Conservation (phyloP, 371 early-diverging fungal species). For the Apophysomyces sp. region DNA sequence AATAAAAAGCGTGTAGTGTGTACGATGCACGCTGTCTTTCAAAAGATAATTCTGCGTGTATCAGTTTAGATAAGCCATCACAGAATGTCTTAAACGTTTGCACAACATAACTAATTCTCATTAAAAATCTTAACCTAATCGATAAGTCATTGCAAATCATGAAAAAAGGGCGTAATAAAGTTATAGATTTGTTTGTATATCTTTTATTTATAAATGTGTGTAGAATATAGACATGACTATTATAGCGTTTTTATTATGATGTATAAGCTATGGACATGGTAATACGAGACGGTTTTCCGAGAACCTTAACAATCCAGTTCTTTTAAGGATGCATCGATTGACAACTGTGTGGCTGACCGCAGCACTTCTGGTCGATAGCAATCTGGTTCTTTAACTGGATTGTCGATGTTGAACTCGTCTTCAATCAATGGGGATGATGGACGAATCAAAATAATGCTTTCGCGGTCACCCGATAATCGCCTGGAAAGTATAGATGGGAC, state of each 20-base stretch:
- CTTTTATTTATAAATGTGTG: too few species aligned
- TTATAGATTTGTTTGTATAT: too few species aligned
- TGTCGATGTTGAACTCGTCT: slow-evolving; percentile 30
- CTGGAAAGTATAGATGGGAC: slow-evolving; percentile 13
- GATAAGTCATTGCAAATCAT: too few species aligned
- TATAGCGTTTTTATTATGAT: not conserved
- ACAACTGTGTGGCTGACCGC: slow-evolving; percentile 44
- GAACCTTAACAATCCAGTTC: slow-evolving; percentile 19
- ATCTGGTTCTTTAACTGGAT: slow-evolving; percentile 47
- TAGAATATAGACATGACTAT: too few species aligned
- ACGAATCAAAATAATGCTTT: slow-evolving; percentile 30
- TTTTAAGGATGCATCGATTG: slow-evolving; percentile 37
- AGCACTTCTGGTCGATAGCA: slow-evolving; percentile 43
- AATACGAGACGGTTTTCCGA: not conserved
- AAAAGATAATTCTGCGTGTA: too few species aligned
- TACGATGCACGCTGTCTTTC: too few species aligned
- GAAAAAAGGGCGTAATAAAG: too few species aligned
- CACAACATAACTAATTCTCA: too few species aligned
- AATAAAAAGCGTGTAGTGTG: too few species aligned
- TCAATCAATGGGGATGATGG: slow-evolving; percentile 28
- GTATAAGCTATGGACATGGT: not conserved
- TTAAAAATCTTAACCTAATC: too few species aligned
- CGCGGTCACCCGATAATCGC: slow-evolving; percentile 29
- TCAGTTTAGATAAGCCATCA: too few species aligned
- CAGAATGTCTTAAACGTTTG: too few species aligned